Conservation (phyloP, 306 rosid genomes). For the Urtica urens region DNA sequence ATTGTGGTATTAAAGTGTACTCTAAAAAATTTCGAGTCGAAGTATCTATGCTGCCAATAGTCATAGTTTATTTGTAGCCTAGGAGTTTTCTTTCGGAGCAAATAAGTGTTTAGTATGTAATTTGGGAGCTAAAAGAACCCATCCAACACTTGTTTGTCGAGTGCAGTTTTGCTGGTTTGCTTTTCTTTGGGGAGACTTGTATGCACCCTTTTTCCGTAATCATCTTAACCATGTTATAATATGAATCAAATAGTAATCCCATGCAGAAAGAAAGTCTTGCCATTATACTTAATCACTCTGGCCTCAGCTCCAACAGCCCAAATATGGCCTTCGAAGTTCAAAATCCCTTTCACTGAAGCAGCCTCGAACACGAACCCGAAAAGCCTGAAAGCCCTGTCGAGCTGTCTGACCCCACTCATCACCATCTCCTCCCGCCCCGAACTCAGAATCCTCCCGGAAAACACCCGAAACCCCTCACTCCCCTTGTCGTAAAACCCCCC, state of each 20-base stretch:
- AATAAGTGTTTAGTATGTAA: too few relatives aligned
- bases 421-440: conserved; percentile 53
- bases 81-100: too few relatives aligned
- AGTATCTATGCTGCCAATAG: too few relatives aligned
- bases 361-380: conserved; percentile 81
- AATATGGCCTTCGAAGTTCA: conserved; percentile 74
- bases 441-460: conserved; percentile 72
- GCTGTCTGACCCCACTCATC: conserved; percentile 67
- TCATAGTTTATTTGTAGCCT: too few relatives aligned
- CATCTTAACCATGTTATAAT: too few relatives aligned
- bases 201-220: too few relatives aligned
- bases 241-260: conserved; percentile 37
- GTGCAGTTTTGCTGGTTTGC: too few relatives aligned
- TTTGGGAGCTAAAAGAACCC: too few relatives aligned
- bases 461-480: conserved; percentile 36
- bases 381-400: conserved; percentile 63
- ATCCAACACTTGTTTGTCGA: too few relatives aligned
- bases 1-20: too few relatives aligned
- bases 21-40: too few relatives aligned
- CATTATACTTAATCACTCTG: conserved; percentile 51
- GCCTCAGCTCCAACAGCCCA: conserved; percentile 63
- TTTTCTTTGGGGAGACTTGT: too few relatives aligned
- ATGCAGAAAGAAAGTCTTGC: conserved; percentile 45
- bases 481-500: conserved; percentile 48
- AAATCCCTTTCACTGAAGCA: conserved; percentile 51